These are phyloP conservation scores for Fraxinus sp. DNA, from an alignment of 305 asterid species.

Conservation along the genomic window DNA sequence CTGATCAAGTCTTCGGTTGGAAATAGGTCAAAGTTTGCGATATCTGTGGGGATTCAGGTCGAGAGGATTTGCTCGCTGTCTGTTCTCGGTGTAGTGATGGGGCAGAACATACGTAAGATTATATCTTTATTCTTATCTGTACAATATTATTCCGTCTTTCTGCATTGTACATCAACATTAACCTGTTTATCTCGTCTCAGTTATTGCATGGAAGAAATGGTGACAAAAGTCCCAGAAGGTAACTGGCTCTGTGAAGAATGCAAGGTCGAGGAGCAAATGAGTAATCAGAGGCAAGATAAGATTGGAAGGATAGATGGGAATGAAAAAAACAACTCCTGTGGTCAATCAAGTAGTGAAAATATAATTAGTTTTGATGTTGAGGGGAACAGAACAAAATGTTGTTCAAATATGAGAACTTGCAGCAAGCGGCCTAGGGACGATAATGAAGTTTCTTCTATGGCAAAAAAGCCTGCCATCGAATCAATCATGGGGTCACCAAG, in stretches of 20 bases:
- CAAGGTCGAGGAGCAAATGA: constrained; percentile 46
- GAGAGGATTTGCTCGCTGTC: constrained; percentile 87
- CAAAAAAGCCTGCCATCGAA: constrained; percentile 63
- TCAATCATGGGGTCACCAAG: constrained; percentile 49
- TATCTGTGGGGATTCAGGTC: constrained; percentile 92
- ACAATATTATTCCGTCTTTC: not conserved
- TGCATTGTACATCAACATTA: constrained; percentile 19
- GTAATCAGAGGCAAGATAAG: constrained; percentile 46
- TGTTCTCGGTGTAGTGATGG: constrained; percentile 87
- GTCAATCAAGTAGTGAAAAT: constrained; percentile 49
- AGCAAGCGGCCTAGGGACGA: constrained; percentile 70
- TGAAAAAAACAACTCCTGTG: constrained; percentile 57
- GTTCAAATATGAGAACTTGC: constrained; percentile 34
- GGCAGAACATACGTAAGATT: constrained; percentile 93
- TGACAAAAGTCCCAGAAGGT: constrained; percentile 71
- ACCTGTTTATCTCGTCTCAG: constrained; percentile 46
- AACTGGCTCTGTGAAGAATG: constrained; percentile 96
- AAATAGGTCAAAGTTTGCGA: constrained; percentile 91
- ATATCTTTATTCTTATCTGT: constrained; percentile 11
- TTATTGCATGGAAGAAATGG: constrained; percentile 83
- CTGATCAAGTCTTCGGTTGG: constrained; percentile 27
- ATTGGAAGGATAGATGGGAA: constrained; percentile 40
- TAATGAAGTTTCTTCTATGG: constrained; percentile 61
- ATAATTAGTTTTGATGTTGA: constrained; percentile 40
- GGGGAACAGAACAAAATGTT: constrained; percentile 43